Conservation (phyloP, 2,329 filamentous ascomycete genomes). For the Fusarium sarcochroum region DNA sequence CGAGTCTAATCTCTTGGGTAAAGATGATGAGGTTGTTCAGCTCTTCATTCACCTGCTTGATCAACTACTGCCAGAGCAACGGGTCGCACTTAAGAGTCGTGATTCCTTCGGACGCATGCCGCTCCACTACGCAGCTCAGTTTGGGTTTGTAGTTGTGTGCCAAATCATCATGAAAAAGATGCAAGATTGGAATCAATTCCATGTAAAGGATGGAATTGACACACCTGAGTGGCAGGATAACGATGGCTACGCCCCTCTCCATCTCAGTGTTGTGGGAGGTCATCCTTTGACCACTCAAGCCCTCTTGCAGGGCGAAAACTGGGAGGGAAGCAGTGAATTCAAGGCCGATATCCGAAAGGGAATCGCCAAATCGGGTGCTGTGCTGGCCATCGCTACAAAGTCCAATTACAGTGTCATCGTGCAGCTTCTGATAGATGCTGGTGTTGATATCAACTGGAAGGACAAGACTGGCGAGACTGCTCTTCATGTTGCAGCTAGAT, state of each 20-base stretch:
- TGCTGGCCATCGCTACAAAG: conserved; percentile 88
- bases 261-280: conserved; percentile 92
- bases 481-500: conserved; percentile 90
- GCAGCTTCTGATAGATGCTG: conserved; percentile 87
- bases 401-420: conserved; percentile 89
- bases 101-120: conserved; percentile 88
- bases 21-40: conserved; percentile 82
- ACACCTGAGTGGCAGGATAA: conserved; percentile 90
- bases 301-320: conserved; percentile 84
- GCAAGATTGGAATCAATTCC: conserved; percentile 89
- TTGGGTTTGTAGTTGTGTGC: conserved; percentile 92
- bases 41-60: conserved; percentile 76
- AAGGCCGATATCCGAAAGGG: conserved; percentile 76
- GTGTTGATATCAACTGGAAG: conserved; percentile 93
- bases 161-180: conserved; percentile 89
- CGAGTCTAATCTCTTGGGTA: conserved; percentile 75
- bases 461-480: conserved; percentile 93
- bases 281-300: conserved; percentile 88
- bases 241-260: conserved; percentile 91
- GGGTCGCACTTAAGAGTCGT: conserved; percentile 73
- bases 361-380: conserved; percentile 87
- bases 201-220: conserved; percentile 88
- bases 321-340: conserved; percentile 74
- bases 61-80: conserved; percentile 76
- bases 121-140: conserved; percentile 94